These are phyloP conservation scores for Thermoascus crustaceus DNA, from an alignment of 2,329 filamentous ascomycete species.

Conservation along the genomic window DNA sequence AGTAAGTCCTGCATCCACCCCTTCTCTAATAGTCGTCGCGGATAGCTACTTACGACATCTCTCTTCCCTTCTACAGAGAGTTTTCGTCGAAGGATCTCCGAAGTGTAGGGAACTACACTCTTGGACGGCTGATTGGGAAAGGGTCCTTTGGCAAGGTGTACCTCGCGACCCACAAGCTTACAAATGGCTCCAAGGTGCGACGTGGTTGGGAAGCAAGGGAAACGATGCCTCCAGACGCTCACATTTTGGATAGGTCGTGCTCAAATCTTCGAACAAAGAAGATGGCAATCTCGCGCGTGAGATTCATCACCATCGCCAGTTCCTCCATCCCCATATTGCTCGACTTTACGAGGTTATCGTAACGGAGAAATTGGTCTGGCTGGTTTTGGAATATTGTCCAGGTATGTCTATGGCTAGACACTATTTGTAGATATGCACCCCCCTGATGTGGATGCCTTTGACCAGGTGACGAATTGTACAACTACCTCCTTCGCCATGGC, in stretches of 20 bases:
- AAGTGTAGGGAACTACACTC: slow-evolving; percentile 87
- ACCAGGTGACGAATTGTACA: slow-evolving; percentile 89
- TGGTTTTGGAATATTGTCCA: slow-evolving; percentile 92
- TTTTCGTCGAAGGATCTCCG: slow-evolving; percentile 87
- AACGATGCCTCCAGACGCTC: slow-evolving; percentile 6
- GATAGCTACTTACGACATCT: slow-evolving; percentile 2
- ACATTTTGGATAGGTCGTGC: slow-evolving; percentile 62
- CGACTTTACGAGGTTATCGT: slow-evolving; percentile 97
- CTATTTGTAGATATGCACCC: slow-evolving; percentile 1
- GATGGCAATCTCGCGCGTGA: slow-evolving; percentile 93
- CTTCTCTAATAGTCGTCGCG: slow-evolving; percentile 2
- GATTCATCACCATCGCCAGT: slow-evolving; percentile 97
- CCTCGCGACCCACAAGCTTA: slow-evolving; percentile 90
- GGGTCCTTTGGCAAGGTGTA: slow-evolving; percentile 99
- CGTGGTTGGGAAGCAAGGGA: background rate
- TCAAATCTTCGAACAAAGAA: slow-evolving; percentile 95
- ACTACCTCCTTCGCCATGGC: slow-evolving; percentile 83
- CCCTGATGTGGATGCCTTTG: slow-evolving; percentile 5
- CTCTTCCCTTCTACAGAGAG: slow-evolving; percentile 53
- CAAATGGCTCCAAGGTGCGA: slow-evolving; percentile 86
- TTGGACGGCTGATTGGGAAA: slow-evolving; percentile 89
- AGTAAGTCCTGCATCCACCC: slow-evolving; percentile 51
- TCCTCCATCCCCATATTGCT: slow-evolving; percentile 94
- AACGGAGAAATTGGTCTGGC: slow-evolving; percentile 88
- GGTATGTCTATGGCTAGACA: slow-evolving; percentile 44